Percentiles rank a stretch among this genome's conserved stretches.
phyloP scores from a whole-genome alignment of 805 yeast genomes.

The Candida berthetii region DNA sequence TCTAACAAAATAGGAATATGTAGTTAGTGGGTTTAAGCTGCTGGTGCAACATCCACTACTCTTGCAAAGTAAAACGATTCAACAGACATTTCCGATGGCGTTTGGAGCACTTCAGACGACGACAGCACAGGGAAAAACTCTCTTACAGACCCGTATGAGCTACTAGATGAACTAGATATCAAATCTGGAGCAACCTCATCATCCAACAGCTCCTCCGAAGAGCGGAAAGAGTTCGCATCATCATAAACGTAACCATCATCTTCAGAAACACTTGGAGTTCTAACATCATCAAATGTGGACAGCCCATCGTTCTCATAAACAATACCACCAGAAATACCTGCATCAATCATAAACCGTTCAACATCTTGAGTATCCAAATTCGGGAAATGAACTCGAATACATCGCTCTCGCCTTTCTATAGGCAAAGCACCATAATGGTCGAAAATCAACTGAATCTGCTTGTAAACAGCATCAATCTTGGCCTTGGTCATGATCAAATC shows the following conservation, averaged over 20 bases:
- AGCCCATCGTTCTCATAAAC: slow-evolving; percentile 31
- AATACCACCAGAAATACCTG: slow-evolving; percentile 52
- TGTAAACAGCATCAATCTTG: slow-evolving; percentile 35
- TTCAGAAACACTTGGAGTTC: not conserved
- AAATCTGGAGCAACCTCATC: not conserved
- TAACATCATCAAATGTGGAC: not conserved
- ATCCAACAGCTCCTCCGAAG: not conserved
- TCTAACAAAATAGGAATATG: no score
- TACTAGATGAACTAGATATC: not conserved
- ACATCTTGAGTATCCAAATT: slow-evolving; percentile 57
- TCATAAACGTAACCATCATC: no score
- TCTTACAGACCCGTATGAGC: not conserved
- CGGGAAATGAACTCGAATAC: slow-evolving; percentile 61
- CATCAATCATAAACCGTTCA: slow-evolving; percentile 49
- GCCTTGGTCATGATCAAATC: slow-evolving; percentile 31
- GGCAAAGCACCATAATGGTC: slow-evolving; percentile 62
- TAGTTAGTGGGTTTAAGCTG: no score
- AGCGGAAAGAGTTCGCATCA: no score
- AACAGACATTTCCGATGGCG: not conserved
- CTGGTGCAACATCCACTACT: not conserved
- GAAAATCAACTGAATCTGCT: slow-evolving; percentile 37
- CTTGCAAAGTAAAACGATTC: not conserved
- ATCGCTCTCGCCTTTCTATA: slow-evolving; percentile 36
- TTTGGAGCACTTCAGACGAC: not conserved
- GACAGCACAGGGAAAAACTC: not conserved